These are phyloP conservation scores for Fremontodendron californicum DNA, from an alignment of 345 rosid genomes.

Conservation along the genomic window DNA sequence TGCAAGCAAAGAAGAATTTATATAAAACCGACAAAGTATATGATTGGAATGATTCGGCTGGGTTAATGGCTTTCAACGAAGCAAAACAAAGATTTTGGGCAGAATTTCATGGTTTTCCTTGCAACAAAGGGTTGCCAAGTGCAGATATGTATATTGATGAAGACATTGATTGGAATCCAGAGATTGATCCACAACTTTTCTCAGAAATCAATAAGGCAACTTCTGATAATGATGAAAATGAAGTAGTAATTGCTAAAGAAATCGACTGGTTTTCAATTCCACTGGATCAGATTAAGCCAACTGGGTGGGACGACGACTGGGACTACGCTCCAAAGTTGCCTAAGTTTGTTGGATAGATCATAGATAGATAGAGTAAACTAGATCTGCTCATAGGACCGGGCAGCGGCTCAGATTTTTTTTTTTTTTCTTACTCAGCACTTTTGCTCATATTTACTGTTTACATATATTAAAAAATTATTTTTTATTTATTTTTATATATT, in stretches of 20 bases:
- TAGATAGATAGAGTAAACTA: too few relatives aligned
- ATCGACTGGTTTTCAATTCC: neutral
- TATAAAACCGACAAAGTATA: neutral
- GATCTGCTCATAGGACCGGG: too few relatives aligned
- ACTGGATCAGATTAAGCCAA: neutral
- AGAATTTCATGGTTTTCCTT: neutral
- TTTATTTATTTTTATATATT: too few relatives aligned
- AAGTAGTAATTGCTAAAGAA: neutral
- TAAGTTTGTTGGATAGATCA: neutral
- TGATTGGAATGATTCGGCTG: neutral
- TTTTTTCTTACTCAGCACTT: too few relatives aligned
- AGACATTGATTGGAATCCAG: neutral
- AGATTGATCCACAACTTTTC: neutral
- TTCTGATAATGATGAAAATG: neutral
- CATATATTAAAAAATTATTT: too few relatives aligned
- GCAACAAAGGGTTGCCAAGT: neutral
- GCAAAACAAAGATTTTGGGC: conserved; percentile 3
- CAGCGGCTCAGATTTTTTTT: too few relatives aligned
- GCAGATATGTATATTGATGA: neutral
- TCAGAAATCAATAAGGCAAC: neutral
- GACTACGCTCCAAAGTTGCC: neutral
- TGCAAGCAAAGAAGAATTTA: neutral
- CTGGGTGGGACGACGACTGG: neutral
- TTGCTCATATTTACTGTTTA: too few relatives aligned
- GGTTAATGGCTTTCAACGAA: neutral